phyloP scores from a whole-genome alignment of 805 yeast genomes.

The Kluyveromyces aestuarii region DNA sequence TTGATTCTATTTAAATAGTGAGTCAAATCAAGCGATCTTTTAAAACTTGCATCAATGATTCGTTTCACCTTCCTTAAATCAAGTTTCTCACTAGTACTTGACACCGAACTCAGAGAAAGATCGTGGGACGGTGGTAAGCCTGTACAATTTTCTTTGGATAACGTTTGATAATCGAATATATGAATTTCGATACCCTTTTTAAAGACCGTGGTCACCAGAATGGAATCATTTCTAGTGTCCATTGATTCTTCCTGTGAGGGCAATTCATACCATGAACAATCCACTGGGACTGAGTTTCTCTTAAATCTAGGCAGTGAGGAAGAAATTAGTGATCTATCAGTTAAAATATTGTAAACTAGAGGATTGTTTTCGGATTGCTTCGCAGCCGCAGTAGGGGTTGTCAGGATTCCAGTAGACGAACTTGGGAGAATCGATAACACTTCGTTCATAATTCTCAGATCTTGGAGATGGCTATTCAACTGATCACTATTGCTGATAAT shows the following conservation, averaged over 20 bases:
- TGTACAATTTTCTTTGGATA: slow-evolving; percentile 15
- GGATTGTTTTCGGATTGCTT: slow-evolving; percentile 53
- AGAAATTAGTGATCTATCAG: slow-evolving; percentile 85
- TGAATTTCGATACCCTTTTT: slow-evolving; percentile 55
- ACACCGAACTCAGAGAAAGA: not conserved
- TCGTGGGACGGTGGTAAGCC: slow-evolving; percentile 17
- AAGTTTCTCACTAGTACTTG: slow-evolving; percentile 30
- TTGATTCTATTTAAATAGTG: slow-evolving; percentile 62
- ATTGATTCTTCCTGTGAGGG: slow-evolving; percentile 3
- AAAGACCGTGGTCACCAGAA: slow-evolving; percentile 57
- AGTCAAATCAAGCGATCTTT: slow-evolving; percentile 51
- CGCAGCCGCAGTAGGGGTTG: slow-evolving; percentile 73
- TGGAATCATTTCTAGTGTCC: slow-evolving; percentile 12
- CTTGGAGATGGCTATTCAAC: slow-evolving; percentile 47
- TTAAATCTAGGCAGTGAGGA: slow-evolving; percentile 74
- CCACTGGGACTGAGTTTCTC: slow-evolving; percentile 14
- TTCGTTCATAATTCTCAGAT: slow-evolving; percentile 55
- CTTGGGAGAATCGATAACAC: slow-evolving; percentile 42
- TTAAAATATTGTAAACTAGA: slow-evolving; percentile 75
- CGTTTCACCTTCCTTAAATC: slow-evolving; percentile 48
- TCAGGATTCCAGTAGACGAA: slow-evolving; percentile 72
- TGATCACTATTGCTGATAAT: slow-evolving; percentile 7
- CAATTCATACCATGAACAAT: slow-evolving; percentile 16
- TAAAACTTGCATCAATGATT: slow-evolving; percentile 74
- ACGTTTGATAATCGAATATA: slow-evolving; percentile 15